phyloP scores from a whole-genome alignment of 2,329 filamentous ascomycete species.

The Monilinia fructicola region DNA sequence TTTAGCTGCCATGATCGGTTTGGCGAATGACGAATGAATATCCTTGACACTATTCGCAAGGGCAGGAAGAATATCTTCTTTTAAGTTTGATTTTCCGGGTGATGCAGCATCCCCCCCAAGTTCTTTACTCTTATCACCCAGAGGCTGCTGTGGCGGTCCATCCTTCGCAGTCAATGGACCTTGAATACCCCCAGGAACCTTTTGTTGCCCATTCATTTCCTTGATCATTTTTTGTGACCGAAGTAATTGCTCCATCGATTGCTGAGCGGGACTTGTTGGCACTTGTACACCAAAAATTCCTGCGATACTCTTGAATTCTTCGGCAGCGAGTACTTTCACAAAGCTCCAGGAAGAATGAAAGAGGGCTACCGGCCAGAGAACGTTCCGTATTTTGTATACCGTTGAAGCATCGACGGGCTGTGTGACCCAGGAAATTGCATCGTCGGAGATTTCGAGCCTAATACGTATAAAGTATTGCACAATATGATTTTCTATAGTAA shows the following conservation, averaged over 20 bases:
- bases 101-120: slow-evolving; percentile 24
- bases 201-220: slow-evolving; percentile 10
- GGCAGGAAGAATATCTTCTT: slow-evolving; percentile 1
- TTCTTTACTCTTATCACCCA: slow-evolving; percentile 26
- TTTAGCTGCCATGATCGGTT: slow-evolving; percentile 36
- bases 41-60: background rate
- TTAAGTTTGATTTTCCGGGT: slow-evolving; percentile 8
- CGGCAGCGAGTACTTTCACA: slow-evolving; percentile 48
- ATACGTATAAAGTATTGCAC: slow-evolving; percentile 31
- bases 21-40: slow-evolving; percentile 33
- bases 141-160: slow-evolving; percentile 26
- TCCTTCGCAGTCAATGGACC: slow-evolving; percentile 28
- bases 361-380: slow-evolving; percentile 55
- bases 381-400: slow-evolving; percentile 49
- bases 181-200: slow-evolving; percentile 10
- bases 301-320: slow-evolving; percentile 45
- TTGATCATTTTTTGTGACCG: slow-evolving; percentile 13
- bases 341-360: slow-evolving; percentile 54
- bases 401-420: slow-evolving; percentile 50
- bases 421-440: slow-evolving; percentile 50
- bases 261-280: slow-evolving; percentile 24
- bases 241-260: slow-evolving; percentile 31
- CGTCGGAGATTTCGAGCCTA: slow-evolving; percentile 52
- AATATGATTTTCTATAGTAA: background rate
- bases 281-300: slow-evolving; percentile 49